phyloP scores from a whole-genome alignment of 176 grass and related monocot species.

The Eleusine coracana region DNA sequence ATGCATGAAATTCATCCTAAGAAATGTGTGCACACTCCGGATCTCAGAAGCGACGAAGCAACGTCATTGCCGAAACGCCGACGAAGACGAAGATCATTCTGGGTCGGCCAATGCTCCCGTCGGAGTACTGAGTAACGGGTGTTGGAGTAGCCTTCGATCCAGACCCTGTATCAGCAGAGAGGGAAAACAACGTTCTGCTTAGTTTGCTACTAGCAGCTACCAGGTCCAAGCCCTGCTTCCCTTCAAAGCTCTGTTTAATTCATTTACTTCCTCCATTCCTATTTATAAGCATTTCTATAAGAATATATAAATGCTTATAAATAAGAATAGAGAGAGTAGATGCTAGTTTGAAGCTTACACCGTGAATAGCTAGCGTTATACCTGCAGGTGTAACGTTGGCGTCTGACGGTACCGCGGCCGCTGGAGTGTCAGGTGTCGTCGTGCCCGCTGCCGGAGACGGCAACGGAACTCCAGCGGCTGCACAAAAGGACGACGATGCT shows the following conservation, averaged over 20 bases:
- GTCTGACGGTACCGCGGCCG: slow-evolving; percentile 28
- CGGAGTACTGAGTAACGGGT: neutral
- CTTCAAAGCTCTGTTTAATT: too few relatives aligned
- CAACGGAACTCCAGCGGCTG: slow-evolving; percentile 31
- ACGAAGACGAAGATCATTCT: neutral
- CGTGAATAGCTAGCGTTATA: neutral
- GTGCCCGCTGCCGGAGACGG: slow-evolving; percentile 42
- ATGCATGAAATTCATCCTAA: neutral
- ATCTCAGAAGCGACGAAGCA: neutral
- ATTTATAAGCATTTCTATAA: too few relatives aligned
- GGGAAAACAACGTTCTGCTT: neutral
- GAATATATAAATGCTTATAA: too few relatives aligned
- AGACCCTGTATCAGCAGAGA: neutral
- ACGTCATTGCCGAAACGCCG: neutral
- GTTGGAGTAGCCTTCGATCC: slow-evolving; percentile 42
- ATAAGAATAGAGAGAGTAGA: too few relatives aligned
- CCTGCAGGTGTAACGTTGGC: slow-evolving; percentile 45
- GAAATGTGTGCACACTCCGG: neutral
- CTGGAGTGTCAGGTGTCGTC: neutral
- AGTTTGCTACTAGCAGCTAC: neutral
- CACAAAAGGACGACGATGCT: neutral
- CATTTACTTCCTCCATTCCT: too few relatives aligned
- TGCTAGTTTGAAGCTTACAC: neutral
- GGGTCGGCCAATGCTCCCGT: neutral
- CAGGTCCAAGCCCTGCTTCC: neutral